Base-by-base conservation (phyloP, 495 filamentous ascomycete genomes). In the Aspergillus wentii region DNA sequence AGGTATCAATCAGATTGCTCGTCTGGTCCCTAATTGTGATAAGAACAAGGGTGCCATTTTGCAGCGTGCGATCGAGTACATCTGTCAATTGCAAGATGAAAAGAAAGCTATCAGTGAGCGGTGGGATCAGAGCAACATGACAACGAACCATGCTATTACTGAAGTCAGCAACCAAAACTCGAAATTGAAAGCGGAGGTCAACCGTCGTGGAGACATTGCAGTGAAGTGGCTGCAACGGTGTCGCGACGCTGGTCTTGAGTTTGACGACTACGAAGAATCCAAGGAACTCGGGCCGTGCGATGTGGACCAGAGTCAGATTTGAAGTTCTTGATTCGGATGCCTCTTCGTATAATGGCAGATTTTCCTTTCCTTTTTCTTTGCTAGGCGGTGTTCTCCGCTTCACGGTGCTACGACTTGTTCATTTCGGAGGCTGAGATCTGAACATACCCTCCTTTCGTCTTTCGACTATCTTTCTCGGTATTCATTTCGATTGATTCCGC, bases 1-100 rank as follows among this genome's bases (percentile, higher is more conserved):
- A 64, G 92, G 92, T 33, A 98, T 98, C 54, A 97, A 96, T 53
- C 91, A 98, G 64, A 81, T 98, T 27, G 86, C 94, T 35, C 95
- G 95, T 62, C 91, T 98, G 37, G 92, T 98, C 0, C 92, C 92
- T 3, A 89, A 89, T 23, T 98, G 92, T 54, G 92, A 98, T 62
- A 98, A 97, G 74, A 98, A 98, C 66, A 98, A 98, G 62, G 92
- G 92, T 4, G 92, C 89, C 2, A 96, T 98, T 39, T 69, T 98
- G 23, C 88, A 95, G 54, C 85, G 92, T 7, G 91, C 92, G 1
- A 91, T 96, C 15, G 75, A 86, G 43, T 97, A 94, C 64, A 98
- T 98, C 58, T 84, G 78, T 7, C 87, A 95, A 54, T 71, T 98
- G 13, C 94, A 94, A 56, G 88, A 95, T 49, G 94, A 95, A 47